Evolutionary conservation across 352 stramenopile species (phyloP).

Genomic region (Globisporangium nagaii): DNA sequence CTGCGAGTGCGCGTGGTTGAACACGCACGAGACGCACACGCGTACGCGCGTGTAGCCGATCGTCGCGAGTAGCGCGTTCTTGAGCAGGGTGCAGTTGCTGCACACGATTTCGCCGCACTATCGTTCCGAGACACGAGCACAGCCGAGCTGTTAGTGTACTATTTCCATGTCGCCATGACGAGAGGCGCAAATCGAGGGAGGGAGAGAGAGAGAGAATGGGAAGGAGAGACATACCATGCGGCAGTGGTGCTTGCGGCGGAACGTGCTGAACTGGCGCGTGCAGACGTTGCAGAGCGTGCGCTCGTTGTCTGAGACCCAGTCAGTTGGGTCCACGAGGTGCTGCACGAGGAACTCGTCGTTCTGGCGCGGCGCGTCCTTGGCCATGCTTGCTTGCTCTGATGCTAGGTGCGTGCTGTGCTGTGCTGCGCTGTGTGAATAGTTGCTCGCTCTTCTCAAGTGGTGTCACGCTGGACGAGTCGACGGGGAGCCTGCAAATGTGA

Average conservation of each 20-base stretch:
- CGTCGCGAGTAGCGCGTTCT: constrained; percentile 47
- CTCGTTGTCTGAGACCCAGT: constrained; percentile 76
- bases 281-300: constrained; percentile 71
- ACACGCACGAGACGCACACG: constrained; percentile 76
- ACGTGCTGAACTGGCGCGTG: constrained; percentile 69
- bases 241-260: constrained; percentile 85
- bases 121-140: not conserved
- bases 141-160: not conserved
- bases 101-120: constrained; percentile 80
- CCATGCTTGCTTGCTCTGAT: constrained; percentile 10
- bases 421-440: too few relatives aligned
- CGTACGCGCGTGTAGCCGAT: constrained; percentile 61
- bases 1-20: constrained; percentile 31
- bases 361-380: constrained; percentile 18
- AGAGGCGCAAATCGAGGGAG: too few relatives aligned
- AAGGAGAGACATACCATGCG: constrained; percentile 47
- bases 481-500: constrained; percentile 3
- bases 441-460: too few relatives aligned
- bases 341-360: constrained; percentile 59
- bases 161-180: too few relatives aligned
- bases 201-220: not conserved
- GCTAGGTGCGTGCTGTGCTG: not conserved
- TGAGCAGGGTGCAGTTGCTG: constrained; percentile 74
- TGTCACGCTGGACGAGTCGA: not conserved
- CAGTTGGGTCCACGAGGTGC: constrained; percentile 62